Evolutionary conservation across 495 filamentous ascomycete genomes (phyloP).

Genomic region (Xylaria telfairii): DNA sequence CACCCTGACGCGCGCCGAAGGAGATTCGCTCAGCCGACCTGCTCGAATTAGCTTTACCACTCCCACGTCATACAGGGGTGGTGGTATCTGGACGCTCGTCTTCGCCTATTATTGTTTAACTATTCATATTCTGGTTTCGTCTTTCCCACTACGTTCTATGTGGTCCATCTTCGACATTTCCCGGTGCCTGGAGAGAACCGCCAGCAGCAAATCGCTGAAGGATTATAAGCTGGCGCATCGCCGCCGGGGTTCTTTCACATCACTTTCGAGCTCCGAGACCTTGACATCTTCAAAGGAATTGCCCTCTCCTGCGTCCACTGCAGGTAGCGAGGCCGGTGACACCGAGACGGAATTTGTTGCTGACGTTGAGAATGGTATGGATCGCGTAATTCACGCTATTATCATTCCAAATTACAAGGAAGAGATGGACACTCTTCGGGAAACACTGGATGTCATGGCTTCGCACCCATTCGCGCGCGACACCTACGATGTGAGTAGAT

Average conservation of each 20-base stretch:
- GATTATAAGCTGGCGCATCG: slow-evolving; percentile 52
- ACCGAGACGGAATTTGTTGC: slow-evolving; percentile 47
- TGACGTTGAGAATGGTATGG: slow-evolving; percentile 46
- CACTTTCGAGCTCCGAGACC: slow-evolving; percentile 57
- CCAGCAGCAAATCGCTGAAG: slow-evolving; percentile 46
- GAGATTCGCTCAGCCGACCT: slow-evolving; percentile 50
- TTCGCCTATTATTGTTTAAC: slow-evolving; percentile 60
- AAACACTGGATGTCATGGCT: slow-evolving; percentile 69
- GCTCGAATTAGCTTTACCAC: slow-evolving; percentile 35
- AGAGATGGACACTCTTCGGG: slow-evolving; percentile 66
- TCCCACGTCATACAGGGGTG: slow-evolving; percentile 30
- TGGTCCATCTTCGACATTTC: slow-evolving; percentile 59
- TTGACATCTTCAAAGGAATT: slow-evolving; percentile 53
- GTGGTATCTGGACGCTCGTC: slow-evolving; percentile 46
- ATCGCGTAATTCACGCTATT: slow-evolving; percentile 64
- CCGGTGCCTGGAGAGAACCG: slow-evolving; percentile 44
- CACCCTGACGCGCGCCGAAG: slow-evolving; percentile 53
- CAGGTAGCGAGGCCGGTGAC: slow-evolving; percentile 56
- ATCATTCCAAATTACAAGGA: slow-evolving; percentile 75
- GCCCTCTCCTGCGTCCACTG: slow-evolving; percentile 45
- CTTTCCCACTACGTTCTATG: slow-evolving; percentile 60
- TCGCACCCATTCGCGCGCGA: slow-evolving; percentile 66
- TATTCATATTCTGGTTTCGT: slow-evolving; percentile 59
- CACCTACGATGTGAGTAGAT: slow-evolving; percentile 67
- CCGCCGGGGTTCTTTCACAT: slow-evolving; percentile 57